A percentile compares a stretch with the other conserved stretches of the same genome.
Conservation (phyloP, 1,284 basidiomycete genomes). For the Apiotrichum mycotoxinovorans region DNA sequence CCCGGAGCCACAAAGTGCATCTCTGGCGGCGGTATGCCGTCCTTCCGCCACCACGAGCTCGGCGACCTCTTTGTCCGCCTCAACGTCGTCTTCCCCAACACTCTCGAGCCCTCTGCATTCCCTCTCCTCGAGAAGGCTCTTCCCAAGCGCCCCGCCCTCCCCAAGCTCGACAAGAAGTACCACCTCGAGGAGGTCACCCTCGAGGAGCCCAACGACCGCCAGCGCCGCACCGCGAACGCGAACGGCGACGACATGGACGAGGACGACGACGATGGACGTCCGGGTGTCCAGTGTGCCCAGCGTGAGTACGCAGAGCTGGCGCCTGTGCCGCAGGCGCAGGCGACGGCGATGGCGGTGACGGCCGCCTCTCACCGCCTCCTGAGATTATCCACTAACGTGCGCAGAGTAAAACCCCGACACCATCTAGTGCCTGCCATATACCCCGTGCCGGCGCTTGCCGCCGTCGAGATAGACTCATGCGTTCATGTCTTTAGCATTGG, state of each 20-base stretch:
- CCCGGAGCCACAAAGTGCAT: slow-evolving; percentile 90
- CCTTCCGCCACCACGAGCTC: slow-evolving; percentile 92
- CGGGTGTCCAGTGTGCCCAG: slow-evolving; percentile 54
- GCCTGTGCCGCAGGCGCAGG: background rate
- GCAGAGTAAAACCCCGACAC: slow-evolving; percentile 20
- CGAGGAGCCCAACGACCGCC: slow-evolving; percentile 74
- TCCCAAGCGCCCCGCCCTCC: slow-evolving; percentile 69
- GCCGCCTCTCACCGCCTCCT: background rate
- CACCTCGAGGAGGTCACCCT: slow-evolving; percentile 82
- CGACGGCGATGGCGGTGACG: background rate
- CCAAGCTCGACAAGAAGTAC: slow-evolving; percentile 65
- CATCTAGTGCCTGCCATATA: slow-evolving; percentile 7
- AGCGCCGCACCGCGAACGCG: slow-evolving; percentile 56
- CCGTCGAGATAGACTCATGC: slow-evolving; percentile 14
- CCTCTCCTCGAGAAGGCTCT: slow-evolving; percentile 80
- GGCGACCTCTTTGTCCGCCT: slow-evolving; percentile 91
- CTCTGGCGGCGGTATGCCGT: slow-evolving; percentile 95
- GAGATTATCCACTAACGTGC: background rate
- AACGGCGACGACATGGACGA: slow-evolving; percentile 77
- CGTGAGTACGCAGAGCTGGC: slow-evolving; percentile 39
- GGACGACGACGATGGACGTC: slow-evolving; percentile 58
- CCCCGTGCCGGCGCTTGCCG: slow-evolving; percentile 7
- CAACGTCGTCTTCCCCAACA: slow-evolving; percentile 84
- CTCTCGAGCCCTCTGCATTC: slow-evolving; percentile 66
- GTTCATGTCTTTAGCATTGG: slow-evolving; percentile 22